phyloP scores from a whole-genome alignment of 1,284 basidiomycete species.

The Ustilago loliicola region DNA sequence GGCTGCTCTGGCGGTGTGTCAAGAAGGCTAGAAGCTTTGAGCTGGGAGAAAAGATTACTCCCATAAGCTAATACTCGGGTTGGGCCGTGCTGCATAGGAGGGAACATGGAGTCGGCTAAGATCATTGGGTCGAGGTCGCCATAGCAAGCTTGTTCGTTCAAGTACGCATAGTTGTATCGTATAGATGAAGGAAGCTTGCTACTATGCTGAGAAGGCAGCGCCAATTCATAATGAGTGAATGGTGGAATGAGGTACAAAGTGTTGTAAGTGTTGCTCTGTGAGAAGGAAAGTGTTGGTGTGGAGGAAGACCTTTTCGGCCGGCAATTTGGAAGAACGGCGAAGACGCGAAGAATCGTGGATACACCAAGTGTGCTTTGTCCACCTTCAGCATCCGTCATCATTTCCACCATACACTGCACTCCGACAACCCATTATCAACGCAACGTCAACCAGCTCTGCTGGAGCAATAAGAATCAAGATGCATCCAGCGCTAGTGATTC shows the following conservation, averaged over 20 bases:
- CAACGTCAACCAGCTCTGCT: neutral
- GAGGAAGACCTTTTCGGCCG: slow-evolving; percentile 31
- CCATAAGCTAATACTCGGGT: slow-evolving; percentile 18
- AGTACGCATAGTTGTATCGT: neutral
- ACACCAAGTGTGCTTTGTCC: slow-evolving; percentile 22
- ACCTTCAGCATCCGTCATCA: slow-evolving; percentile 11
- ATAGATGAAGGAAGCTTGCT: neutral
- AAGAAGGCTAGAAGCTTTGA: neutral
- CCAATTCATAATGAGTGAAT: neutral
- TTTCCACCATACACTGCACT: neutral
- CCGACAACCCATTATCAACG: neutral
- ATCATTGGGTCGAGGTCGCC: neutral
- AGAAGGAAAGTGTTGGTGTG: slow-evolving; percentile 37
- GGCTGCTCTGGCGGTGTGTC: neutral
- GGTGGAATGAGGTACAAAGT: neutral
- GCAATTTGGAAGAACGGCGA: neutral
- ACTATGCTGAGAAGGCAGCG: slow-evolving; percentile 1
- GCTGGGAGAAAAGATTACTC: slow-evolving; percentile 25
- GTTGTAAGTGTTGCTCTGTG: neutral
- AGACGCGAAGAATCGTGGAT: slow-evolving; percentile 23
- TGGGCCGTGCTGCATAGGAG: neutral
- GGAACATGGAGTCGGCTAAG: neutral
- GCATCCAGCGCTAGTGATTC: slow-evolving; percentile 63
- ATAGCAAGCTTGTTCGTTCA: neutral
- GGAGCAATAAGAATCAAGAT: slow-evolving; percentile 19